Conservation (phyloP, 768 basidiomycete genomes). For the Pulveroboletus ravenelii region DNA sequence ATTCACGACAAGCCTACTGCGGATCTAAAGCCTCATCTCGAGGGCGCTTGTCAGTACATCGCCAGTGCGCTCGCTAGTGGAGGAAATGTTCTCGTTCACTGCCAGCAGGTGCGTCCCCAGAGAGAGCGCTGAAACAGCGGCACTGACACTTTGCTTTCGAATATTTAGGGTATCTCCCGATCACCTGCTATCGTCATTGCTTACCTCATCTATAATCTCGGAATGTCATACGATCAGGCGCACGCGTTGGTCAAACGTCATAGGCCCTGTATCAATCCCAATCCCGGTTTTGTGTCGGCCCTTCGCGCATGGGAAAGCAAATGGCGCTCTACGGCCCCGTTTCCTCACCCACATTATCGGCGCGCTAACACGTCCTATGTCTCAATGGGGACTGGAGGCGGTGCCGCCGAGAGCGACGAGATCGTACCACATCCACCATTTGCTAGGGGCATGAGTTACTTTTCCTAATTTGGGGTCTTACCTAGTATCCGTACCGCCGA, state of each 20-base stretch:
- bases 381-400: not conserved
- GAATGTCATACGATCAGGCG: slow-evolving; percentile 69
- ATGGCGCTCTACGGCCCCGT: slow-evolving; percentile 22
- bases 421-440: slow-evolving; percentile 9
- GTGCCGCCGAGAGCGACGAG: not conserved
- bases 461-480: slow-evolving; percentile 5
- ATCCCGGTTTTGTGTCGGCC: slow-evolving; percentile 65
- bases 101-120: slow-evolving; percentile 60
- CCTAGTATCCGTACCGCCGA: not conserved
- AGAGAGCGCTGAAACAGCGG: no score
- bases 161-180: slow-evolving; percentile 66
- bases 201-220: slow-evolving; percentile 71
- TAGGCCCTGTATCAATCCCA: slow-evolving; percentile 72
- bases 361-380: slow-evolving; percentile 29
- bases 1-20: slow-evolving; percentile 58
- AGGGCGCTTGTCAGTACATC: slow-evolving; percentile 64
- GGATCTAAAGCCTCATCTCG: slow-evolving; percentile 65
- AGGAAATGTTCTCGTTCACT: slow-evolving; percentile 69
- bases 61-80: slow-evolving; percentile 56
- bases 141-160: slow-evolving; percentile 6
- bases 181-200: slow-evolving; percentile 74
- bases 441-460: slow-evolving; percentile 26
- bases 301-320: slow-evolving; percentile 53
- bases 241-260: slow-evolving; percentile 55
- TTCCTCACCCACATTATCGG: slow-evolving; percentile 21